Percentiles rank a stretch among this genome's conserved stretches.
These are phyloP conservation scores for Exophiala oligosperma DNA, from an alignment of 2,329 filamentous ascomycete genomes.

Conservation along the genomic window DNA sequence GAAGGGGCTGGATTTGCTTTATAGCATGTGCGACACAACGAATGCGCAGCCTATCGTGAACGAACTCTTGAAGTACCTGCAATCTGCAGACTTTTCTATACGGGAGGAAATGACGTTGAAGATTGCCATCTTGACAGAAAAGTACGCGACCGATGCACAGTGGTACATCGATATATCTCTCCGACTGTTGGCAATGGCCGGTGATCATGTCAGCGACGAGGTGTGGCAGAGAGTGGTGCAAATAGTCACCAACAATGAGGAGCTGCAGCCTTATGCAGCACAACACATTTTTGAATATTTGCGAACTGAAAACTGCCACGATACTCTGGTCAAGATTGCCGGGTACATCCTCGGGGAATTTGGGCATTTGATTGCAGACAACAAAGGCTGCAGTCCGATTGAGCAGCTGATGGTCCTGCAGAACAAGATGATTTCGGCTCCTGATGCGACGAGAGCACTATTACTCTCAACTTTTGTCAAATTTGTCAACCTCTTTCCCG, in stretches of 20 bases:
- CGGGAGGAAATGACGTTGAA: conserved; percentile 99
- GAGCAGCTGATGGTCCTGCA: conserved; percentile 95
- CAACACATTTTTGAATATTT: conserved; percentile 91
- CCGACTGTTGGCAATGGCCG: conserved; percentile 90
- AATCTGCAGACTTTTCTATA: conserved; percentile 96
- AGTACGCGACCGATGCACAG: conserved; percentile 96
- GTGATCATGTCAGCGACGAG: conserved; percentile 97
- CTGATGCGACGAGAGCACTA: conserved; percentile 86
- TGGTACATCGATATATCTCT: conserved; percentile 99
- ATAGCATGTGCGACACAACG: conserved; percentile 98
- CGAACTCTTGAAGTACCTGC: conserved; percentile 89
- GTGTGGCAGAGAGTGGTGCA: conserved; percentile 99
- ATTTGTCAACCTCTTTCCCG: conserved; percentile 96
- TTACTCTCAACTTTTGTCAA: conserved; percentile 95
- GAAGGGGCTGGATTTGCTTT: conserved; percentile 92
- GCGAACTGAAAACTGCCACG: conserved; percentile 90
- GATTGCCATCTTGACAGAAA: conserved; percentile 96
- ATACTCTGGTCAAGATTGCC: conserved; percentile 96
- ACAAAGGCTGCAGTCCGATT: conserved; percentile 87
- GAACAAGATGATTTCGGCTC: conserved; percentile 83
- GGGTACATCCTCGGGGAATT: conserved; percentile 96
- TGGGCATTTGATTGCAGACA: conserved; percentile 92
- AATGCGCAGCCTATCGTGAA: conserved; percentile 92
- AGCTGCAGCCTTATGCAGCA: conserved; percentile 93
- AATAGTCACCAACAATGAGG: conserved; percentile 98